Base-by-base conservation (phyloP, 208 protist genomes). In the Wallacemonas sp. region DNA sequence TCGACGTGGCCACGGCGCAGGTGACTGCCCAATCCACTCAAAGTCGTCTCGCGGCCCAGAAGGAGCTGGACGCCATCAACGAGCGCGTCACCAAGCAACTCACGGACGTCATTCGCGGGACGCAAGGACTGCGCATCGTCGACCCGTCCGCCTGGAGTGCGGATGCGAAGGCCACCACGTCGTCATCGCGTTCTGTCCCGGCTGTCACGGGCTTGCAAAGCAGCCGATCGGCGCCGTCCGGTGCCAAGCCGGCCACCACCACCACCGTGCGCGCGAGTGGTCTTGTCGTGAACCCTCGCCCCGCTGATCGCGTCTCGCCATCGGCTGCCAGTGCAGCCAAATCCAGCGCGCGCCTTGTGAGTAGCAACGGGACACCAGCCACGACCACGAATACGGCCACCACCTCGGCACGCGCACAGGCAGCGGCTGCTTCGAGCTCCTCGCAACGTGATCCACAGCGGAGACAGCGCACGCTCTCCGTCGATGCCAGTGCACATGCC, bases 1-100 rank as follows among this genome's bases (percentile, higher is more conserved):
- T 87, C 43, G 44, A 72, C 33, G 34, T 63, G 38, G 57, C 57
- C 19, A 49, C 57, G 3, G 4, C 34, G 16, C 34, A 48, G 26
- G 34, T 49, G 57, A 46, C 9, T 19, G 57, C n/a, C 21, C 6
- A 34, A 4, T 44, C 57, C 24, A 16, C 57, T 2, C 34, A 63
- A 17, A 48, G 17, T 21, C 30, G 27, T 16, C 16, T 44, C 32
- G 19, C 47, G 1, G 5, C 47, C 4, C 62, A 47, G 33, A 68
- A 58, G 27, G 62, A 68, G 62, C 33, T 54, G 26, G 38, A 48
- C 34, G 30, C 8, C 39, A 27, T 48, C 48, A 17, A 63, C 19
- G 17, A 26, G 21, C 29, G 33, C 23, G 48, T 68, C 14, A 21
- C 56, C 11, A 11, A 34, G 2, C 33, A 68, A 34, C 32, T 68